Conservation (phyloP, 1,139 yeast genomes). For the Taphrina sp. region DNA sequence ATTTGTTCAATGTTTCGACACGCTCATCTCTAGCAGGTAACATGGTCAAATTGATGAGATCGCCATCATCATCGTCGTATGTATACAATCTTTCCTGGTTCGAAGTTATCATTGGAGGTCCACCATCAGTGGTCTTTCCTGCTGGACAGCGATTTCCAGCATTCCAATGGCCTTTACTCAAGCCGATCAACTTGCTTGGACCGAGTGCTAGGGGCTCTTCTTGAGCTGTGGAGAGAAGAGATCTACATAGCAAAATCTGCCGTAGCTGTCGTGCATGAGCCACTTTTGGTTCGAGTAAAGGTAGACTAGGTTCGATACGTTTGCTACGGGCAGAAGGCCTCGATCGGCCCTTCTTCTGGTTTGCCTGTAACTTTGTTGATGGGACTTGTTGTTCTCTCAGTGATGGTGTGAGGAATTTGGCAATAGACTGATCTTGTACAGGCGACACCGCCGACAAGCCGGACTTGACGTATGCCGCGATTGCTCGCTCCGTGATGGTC, state of each 20-base stretch:
- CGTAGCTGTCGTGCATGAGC: not conserved
- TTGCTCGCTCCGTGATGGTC: conserved; percentile 15
- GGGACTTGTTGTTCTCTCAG: not conserved
- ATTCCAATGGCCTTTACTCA: conserved; percentile 10
- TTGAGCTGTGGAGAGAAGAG: no score
- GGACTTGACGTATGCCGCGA: no score
- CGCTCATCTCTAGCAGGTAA: no score
- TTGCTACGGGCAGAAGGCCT: not conserved
- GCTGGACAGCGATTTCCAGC: conserved; percentile 13
- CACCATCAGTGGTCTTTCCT: conserved; percentile 12
- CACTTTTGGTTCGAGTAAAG: not conserved
- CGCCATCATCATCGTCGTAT: not conserved
- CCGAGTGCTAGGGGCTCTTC: not conserved
- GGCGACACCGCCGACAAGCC: conserved; percentile 5
- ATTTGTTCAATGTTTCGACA: no score
- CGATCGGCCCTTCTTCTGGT: not conserved
- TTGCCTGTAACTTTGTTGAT: not conserved
- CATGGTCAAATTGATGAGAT: not conserved
- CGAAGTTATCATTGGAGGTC: conserved; percentile 4
- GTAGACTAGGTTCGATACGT: not conserved
- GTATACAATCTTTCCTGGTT: not conserved
- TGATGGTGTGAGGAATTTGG: conserved; percentile 9
- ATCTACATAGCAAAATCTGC: not conserved
- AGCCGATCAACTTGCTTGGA: conserved; percentile 12
- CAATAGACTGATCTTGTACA: not conserved